Base-by-base conservation (phyloP, 257 asterid genomes). In the Fraxinus excelsior region DNA sequence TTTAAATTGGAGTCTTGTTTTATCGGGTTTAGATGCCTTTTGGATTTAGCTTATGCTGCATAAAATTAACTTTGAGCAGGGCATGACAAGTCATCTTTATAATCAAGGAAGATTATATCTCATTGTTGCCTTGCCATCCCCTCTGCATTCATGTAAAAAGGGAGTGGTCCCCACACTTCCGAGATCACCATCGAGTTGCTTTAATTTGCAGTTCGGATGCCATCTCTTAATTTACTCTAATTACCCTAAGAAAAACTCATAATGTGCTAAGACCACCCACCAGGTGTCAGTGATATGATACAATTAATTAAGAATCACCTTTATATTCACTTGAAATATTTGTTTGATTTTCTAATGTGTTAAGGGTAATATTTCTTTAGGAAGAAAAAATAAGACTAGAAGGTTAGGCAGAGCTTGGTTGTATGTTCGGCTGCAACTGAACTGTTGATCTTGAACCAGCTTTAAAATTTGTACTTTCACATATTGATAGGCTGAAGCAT, bases 21-120 rank as follows among this genome's bases (percentile, higher is more conserved):
- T 23, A 53, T 53, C 0, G 35, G 67, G 32, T 60, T 58, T 26
- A n/a, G 26, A 53, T 53, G 2, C 64, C 23, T 53, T 53, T n/a
- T 18, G 23, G 64, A 53, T 1, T 53, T 53, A 53, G 9, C 56
- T 10, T 46, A 46, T 46, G 56, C 56, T 46, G 56, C 56, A 46
- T 46, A 46, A 34, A 60, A 72, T 60, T 77, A 74, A 66, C 78
- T 26, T 72, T 66, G 49, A 11, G 38, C 51, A 44, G 75, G 70
- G 53, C 64, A 42, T 32, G 42, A 49, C 51, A 23, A 31, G n/a
- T 53, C 23, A 49, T 71, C 49, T 42, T 35, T 58, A 19, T 62
- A 51, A 28, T 21, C 68, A 35, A 28, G 26, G 34, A 19, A 71
- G 40, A 37, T 75, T 23, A 40, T 53, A 37, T 34, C 26, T 32